Evolutionary conservation across 2,329 filamentous ascomycete genomes (phyloP).

Genomic region (Stylonectria norvegica): DNA sequence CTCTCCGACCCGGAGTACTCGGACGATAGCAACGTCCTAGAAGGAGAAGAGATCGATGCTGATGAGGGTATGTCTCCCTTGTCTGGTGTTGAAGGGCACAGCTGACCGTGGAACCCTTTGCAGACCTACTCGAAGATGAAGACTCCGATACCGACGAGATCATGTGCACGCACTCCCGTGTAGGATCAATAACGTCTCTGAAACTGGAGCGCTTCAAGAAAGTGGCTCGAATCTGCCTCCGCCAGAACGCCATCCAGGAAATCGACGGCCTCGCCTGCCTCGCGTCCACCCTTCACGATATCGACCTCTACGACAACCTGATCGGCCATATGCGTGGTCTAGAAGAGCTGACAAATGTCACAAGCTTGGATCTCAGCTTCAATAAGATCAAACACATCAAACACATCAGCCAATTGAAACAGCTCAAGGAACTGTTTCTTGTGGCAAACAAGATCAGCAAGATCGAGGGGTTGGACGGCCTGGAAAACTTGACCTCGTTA

Average conservation of each 20-base stretch:
- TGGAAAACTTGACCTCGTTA: conserved; percentile 73
- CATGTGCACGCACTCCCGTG: conserved; percentile 82
- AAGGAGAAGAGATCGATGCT: conserved; percentile 71
- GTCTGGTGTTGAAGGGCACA: conserved; percentile 1
- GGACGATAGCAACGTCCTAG: conserved; percentile 63
- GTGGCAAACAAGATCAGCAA: conserved; percentile 90
- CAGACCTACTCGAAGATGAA: conserved; percentile 61
- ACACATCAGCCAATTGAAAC: conserved; percentile 70
- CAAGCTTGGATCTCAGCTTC: conserved; percentile 85
- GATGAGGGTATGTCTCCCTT: conserved; percentile 64
- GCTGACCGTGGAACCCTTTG: conserved; percentile 14
- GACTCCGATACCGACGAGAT: conserved; percentile 69
- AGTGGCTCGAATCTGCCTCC: conserved; percentile 76
- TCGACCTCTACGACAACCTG: conserved; percentile 96
- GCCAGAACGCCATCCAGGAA: conserved; percentile 82
- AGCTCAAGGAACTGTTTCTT: conserved; percentile 82
- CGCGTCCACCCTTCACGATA: conserved; percentile 67
- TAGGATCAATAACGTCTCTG: conserved; percentile 73
- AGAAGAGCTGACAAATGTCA: conserved; percentile 72
- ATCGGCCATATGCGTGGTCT: conserved; percentile 83
- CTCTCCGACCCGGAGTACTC: conserved; percentile 84
- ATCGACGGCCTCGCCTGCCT: conserved; percentile 71
- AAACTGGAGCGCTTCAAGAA: conserved; percentile 80
- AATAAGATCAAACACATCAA: conserved; percentile 99
- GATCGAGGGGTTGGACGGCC: conserved; percentile 78